Base-by-base conservation (phyloP, 73 alveolate genomes). In the Paramecium pentaurelia region DNA sequence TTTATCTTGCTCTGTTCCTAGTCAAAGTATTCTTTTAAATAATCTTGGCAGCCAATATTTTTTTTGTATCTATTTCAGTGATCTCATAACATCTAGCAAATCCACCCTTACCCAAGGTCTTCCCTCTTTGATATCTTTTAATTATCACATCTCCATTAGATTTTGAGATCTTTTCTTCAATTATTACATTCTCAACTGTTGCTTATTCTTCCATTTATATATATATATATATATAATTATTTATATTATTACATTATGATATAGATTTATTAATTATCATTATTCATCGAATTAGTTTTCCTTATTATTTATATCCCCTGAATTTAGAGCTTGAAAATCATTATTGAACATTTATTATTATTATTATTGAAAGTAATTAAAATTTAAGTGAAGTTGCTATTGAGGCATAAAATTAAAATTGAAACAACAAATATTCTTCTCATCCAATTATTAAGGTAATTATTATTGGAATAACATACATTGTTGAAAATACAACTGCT, bases 51-150 rank as follows among this genome's bases (percentile, higher is more conserved):
- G 99, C 99, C n/a, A 85, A 91, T 11, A 86, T 86, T 84, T 92
- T 96, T 92, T 90, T 93, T 42, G 96, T 95, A 86, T 94, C 98
- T 88, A 93, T 92, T 91, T 94, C 96, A 49, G 96, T 95, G 40
- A 98, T 60, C 94, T 98, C 99, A 92, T 96, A 98, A 37, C 99
- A 97, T 85, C 94, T 94, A 11, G 99, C 99, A 92, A 98, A 98
- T 8, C 99, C 99, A 14, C 99, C 99, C 94, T 95, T 96, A n/a
- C 99, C 99, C 45, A 97, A 92, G 38, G 96, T 77, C 60, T 96
- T 93, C 9, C 97, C 97, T 93, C 96, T 96, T 77, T 92, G 77
- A 95, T 97, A 97, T 86, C 93, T 95, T 93, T 94, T 96, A 32
- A 96, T 91, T 18, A 64, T 60, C 42, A 89, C 92, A 47, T 95